A percentile compares a stretch with the other conserved stretches of the same genome.
phyloP scores from a whole-genome alignment of 2,329 filamentous ascomycete species.

The Endocalyx cinctus region DNA sequence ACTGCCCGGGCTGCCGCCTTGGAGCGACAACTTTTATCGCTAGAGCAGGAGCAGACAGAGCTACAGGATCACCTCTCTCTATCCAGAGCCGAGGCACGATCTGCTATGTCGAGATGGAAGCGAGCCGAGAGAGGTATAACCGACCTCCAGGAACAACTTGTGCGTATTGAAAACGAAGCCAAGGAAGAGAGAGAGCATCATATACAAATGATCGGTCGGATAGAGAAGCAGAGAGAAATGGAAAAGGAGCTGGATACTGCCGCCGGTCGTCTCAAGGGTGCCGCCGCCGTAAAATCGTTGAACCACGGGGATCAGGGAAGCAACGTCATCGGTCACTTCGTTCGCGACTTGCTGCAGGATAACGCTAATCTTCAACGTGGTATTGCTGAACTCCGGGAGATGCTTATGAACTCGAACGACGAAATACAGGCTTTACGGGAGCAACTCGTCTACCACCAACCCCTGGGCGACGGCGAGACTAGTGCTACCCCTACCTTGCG shows the following conservation, averaged over 20 bases:
- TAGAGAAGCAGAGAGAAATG: slow-evolving; percentile 78
- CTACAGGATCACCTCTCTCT: slow-evolving; percentile 63
- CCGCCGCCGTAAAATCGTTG: slow-evolving; percentile 66
- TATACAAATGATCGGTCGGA: slow-evolving; percentile 71
- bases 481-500: slow-evolving; percentile 53
- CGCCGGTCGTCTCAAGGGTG: slow-evolving; percentile 74
- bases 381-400: slow-evolving; percentile 84
- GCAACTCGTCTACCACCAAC: slow-evolving; percentile 75
- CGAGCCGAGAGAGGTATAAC: slow-evolving; percentile 75
- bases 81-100: slow-evolving; percentile 70
- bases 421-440: slow-evolving; percentile 86
- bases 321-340: slow-evolving; percentile 88
- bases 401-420: slow-evolving; percentile 87
- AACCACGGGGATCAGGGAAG: slow-evolving; percentile 54
- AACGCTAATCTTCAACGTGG: slow-evolving; percentile 91
- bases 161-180: slow-evolving; percentile 81
- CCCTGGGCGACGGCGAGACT: slow-evolving; percentile 42
- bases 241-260: slow-evolving; percentile 78
- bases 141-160: slow-evolving; percentile 80
- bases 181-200: slow-evolving; percentile 77
- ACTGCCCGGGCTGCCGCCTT: slow-evolving; percentile 71
- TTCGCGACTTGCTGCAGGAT: slow-evolving; percentile 90
- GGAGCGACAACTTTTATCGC: slow-evolving; percentile 71
- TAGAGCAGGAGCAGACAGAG: slow-evolving; percentile 76
- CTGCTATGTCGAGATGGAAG: slow-evolving; percentile 78